Base-by-base conservation (phyloP, 306 rosid species). In the Crotalaria pallida region DNA sequence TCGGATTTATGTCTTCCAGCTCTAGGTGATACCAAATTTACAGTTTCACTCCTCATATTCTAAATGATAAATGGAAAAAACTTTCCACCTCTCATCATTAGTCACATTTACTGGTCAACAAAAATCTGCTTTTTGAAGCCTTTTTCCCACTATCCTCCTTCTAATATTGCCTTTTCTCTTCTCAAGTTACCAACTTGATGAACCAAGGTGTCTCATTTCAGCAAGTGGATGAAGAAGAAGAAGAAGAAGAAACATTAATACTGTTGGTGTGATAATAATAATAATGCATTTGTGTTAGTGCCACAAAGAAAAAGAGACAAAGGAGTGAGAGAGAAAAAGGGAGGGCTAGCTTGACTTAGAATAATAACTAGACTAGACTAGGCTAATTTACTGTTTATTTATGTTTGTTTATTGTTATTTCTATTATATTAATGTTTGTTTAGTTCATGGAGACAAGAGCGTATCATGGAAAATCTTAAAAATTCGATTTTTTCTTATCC, bases 381-480 rank as follows among this genome's bases (percentile, higher is more conserved):
- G 78, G 47, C 69, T 31, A 40, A 5, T 58, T 58, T 23, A 47
- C 58, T 38, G 41, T 40, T 10, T 40, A 9, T 36, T 10, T 36
- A 1, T 38, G 3, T 38, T 38, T 34, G 8, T 34, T 34, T 34
- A 34, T 34, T 34, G 1, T 33, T 33, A 33, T 33, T 33, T 3
- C 8, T 34, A 34, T 34, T 34, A 29, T 55, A 43, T 43, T 64
- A 17, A 17, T 2, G 24, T 33, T 33, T 36, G 63, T 33, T 49
- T 48, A 48, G 63, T 63, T 34, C 83, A 75, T 72, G 84, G 83
- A 76, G 95, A 88, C 87, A 88, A 77, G 60, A 83, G 81, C 88
- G 89, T 85, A 87, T 90, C 96, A 75, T 53, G 76, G 81, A 85
- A 90, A 90, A 93, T 85, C 90, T 73, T 58, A 71, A 56, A 88